Base-by-base conservation (phyloP, 108 stramenopile genomes). In the Cyclotella cryptica region DNA sequence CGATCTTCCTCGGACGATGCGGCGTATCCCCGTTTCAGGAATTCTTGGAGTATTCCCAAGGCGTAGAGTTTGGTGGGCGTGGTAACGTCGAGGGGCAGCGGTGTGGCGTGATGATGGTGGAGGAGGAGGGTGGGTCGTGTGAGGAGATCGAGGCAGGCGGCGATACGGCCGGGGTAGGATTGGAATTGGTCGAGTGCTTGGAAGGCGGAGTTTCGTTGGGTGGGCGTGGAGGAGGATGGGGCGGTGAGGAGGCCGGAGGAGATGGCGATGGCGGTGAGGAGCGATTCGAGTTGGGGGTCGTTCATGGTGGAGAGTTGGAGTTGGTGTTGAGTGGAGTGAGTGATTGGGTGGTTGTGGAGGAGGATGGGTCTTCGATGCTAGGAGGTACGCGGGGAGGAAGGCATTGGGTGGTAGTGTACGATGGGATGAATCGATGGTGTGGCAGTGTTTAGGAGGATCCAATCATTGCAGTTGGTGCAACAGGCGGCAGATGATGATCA, bases 41-140 rank as follows among this genome's bases (percentile, higher is more conserved):
- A 89, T 14, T 72, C 67, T 52, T 87, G 60, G 19, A 96, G 51
- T 11, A 92, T 67, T 35, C 87, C 88, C 71, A 91, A 79, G 11
- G 90, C 89, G 77, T 88, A 91, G n/a, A 96, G 78, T 84, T 96
- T 94, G 35, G 77, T 79, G 19, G 88, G 67, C 10, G 89, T 63
- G 14, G 96, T 92, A 19, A 89, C 77, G 75, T 96, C 92, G 13
- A 79, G 55, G 39, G 75, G 49, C 26, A 41, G 58, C 15, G 66
- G 67, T 60, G 77, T 72, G 42, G 44, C 85, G 26, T 49, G n/a
- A n/a, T n/a, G n/a, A n/a, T 21, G 64, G 45, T n/a, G 77, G 45
- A 65, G 19, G 42, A 22, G 30, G 13, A 81, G 72, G 19, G 52
- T 10, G 21, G 61, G 55, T 27, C 81, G 79, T 44, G 79, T 78